Percentiles rank a stretch among this genome's conserved stretches.
phyloP scores from a whole-genome alignment of 371 early-diverging fungal genomes.

The Ecytonucleospora hepatopenaei region DNA sequence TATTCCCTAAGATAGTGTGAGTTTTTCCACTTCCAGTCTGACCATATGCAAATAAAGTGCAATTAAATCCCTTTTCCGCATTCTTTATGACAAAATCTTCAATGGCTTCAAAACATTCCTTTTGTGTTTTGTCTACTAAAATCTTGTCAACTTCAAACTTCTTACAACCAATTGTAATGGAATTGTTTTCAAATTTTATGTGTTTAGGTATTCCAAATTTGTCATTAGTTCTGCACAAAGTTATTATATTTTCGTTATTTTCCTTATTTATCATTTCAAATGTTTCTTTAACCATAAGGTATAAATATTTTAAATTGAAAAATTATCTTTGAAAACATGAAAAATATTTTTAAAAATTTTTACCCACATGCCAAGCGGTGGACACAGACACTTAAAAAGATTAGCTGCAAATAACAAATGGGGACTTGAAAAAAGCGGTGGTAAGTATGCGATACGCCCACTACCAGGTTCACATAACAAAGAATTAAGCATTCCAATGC shows the following conservation, averaged over 20 bases:
- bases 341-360: conserved; percentile 33
- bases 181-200: conserved; percentile 10
- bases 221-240: conserved; percentile 37
- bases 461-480: conserved; percentile 95
- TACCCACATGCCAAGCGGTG: conserved; percentile 62
- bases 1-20: conserved; percentile 56
- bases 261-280: neutral
- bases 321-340: neutral
- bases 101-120: conserved; percentile 29
- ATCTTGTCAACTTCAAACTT: conserved; percentile 30
- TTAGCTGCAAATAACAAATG: conserved; percentile 96
- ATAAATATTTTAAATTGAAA: neutral
- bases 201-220: conserved; percentile 3
- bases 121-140: conserved; percentile 27
- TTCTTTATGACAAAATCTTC: conserved; percentile 8
- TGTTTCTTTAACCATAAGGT: neutral
- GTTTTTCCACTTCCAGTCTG: conserved; percentile 58
- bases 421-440: conserved; percentile 98
- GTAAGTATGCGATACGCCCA: conserved; percentile 90
- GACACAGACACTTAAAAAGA: conserved; percentile 98
- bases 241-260: conserved; percentile 41
- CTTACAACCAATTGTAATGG: conserved; percentile 17
- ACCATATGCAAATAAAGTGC: conserved; percentile 57
- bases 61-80: conserved; percentile 44
- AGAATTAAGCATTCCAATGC: conserved; percentile 90